Percentiles rank a stretch among this genome's conserved stretches.
These are phyloP conservation scores for Hyparrhenia diplandra DNA, from an alignment of 176 grass and related monocot species.

Conservation along the genomic window DNA sequence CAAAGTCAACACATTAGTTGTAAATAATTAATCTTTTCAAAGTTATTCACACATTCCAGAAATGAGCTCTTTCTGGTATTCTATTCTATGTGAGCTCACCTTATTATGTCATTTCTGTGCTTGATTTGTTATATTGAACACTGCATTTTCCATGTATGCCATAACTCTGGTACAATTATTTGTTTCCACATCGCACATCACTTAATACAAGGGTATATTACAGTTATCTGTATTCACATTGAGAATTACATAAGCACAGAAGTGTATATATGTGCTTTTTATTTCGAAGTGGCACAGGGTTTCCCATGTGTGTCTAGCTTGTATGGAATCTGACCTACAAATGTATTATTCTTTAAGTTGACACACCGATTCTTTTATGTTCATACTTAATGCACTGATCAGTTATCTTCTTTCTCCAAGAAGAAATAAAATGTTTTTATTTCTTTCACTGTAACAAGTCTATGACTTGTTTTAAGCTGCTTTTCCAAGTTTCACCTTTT, in stretches of 20 bases:
- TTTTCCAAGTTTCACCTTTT: neutral
- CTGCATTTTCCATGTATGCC: neutral
- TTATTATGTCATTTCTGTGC: neutral
- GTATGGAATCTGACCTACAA: neutral
- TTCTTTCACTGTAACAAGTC: neutral
- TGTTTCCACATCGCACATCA: neutral
- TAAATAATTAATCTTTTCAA: neutral
- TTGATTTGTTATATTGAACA: neutral
- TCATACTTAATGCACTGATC: neutral
- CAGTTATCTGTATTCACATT: neutral
- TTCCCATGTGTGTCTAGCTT: neutral
- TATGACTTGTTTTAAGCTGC: neutral
- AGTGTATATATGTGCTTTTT: slow-evolving; percentile 9
- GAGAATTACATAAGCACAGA: neutral
- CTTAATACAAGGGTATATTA: neutral
- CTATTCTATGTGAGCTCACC: neutral
- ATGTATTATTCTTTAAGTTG: neutral
- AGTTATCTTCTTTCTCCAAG: neutral
- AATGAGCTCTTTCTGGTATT: neutral
- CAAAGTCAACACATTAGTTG: neutral
- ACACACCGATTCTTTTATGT: neutral
- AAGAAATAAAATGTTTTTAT: neutral
- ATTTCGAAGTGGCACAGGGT: neutral
- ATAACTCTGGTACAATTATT: neutral
- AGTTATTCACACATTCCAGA: slow-evolving; percentile 5